A percentile compares a stretch with the other conserved stretches of the same genome.
These are phyloP conservation scores for Silene coronaria DNA, from an alignment of 179 eudicot genomes.

Conservation along the genomic window DNA sequence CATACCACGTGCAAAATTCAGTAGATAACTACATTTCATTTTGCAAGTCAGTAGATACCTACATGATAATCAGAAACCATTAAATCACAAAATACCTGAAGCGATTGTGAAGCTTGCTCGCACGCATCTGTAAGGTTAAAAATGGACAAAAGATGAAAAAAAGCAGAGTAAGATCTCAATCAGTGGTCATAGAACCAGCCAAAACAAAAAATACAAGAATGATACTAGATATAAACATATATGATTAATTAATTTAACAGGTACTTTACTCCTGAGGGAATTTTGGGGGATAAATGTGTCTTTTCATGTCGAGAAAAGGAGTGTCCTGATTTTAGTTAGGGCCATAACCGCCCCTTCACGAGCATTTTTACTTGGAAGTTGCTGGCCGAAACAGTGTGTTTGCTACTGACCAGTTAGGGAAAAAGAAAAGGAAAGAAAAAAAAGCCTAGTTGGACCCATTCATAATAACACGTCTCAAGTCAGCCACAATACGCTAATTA, in stretches of 20 bases:
- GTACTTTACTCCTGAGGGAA: not conserved
- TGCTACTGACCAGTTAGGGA: not conserved
- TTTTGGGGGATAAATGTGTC: not conserved
- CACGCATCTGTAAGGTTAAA: constrained; percentile 63
- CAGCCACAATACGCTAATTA: not conserved
- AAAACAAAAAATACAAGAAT: not conserved
- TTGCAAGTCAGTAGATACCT: not conserved
- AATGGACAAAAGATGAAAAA: constrained; percentile 5
- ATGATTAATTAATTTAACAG: not conserved
- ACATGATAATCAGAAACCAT: not conserved
- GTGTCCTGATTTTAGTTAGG: not conserved
- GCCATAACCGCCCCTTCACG: not conserved
- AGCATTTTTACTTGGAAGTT: not conserved
- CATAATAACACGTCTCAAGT: not conserved
- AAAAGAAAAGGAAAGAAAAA: not conserved
- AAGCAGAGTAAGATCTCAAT: constrained; percentile 14
- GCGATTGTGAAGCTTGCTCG: constrained; percentile 91
- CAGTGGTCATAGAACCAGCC: not conserved
- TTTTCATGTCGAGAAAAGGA: not conserved
- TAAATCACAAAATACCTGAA: constrained; percentile 50
- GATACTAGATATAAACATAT: not conserved
- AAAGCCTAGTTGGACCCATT: not conserved
- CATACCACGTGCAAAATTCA: not conserved
- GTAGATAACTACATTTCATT: not conserved
- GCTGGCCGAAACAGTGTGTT: not conserved